Percentiles rank a stretch among this genome's conserved stretches.
These are phyloP conservation scores for Barnettozyma vustinii DNA, from an alignment of 805 yeast genomes.

Conservation along the genomic window DNA sequence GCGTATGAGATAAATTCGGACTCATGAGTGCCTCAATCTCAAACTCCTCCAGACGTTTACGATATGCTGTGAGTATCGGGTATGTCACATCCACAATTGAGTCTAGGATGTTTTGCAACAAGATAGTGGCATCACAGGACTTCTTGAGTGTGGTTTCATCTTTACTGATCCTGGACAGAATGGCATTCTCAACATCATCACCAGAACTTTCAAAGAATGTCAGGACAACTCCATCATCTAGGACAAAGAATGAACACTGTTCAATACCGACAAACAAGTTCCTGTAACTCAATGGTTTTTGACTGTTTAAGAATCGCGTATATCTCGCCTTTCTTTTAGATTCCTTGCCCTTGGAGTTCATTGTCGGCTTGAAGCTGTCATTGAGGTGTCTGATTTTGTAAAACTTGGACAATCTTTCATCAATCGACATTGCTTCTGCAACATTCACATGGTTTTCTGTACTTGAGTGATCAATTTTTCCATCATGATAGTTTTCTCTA, in stretches of 20 bases:
- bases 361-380: constrained; percentile 25
- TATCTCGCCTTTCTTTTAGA: constrained; percentile 10
- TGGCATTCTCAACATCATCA: constrained; percentile 46
- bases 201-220: constrained; percentile 56
- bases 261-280: constrained; percentile 46
- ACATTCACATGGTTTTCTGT: background rate
- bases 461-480: background rate
- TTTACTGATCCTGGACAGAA: constrained; percentile 41
- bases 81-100: constrained; percentile 47
- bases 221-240: constrained; percentile 40
- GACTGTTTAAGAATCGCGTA: constrained; percentile 30
- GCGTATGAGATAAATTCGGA: constrained; percentile 47
- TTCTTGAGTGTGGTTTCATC: constrained; percentile 44
- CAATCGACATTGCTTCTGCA: constrained; percentile 7
- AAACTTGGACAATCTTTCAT: constrained; percentile 16
- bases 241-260: constrained; percentile 47
- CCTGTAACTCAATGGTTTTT: constrained; percentile 39
- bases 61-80: constrained; percentile 50
- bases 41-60: constrained; percentile 40
- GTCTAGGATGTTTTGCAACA: constrained; percentile 51
- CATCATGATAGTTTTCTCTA: background rate
- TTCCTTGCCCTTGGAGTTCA: constrained; percentile 9
- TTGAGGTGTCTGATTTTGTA: constrained; percentile 30
- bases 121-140: constrained; percentile 45
- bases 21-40: constrained; percentile 45